These are phyloP conservation scores for Plasmodium blacklocki DNA, from an alignment of 169 alveolate genomes.

Conservation along the genomic window DNA sequence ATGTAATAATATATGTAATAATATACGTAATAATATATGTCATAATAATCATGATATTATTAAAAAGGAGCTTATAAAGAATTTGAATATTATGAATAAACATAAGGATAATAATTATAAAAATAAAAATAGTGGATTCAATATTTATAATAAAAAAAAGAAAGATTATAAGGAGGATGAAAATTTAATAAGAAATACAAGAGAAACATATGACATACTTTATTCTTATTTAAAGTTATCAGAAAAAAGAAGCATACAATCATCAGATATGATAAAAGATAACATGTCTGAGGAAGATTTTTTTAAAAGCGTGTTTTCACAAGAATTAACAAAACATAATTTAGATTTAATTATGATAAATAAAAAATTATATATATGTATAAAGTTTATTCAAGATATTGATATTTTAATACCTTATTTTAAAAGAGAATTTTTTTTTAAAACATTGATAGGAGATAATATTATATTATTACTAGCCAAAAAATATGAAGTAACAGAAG, in stretches of 20 bases:
- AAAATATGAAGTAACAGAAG: conserved; percentile 23
- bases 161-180: too few relatives aligned
- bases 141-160: too few relatives aligned
- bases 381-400: conserved; percentile 15
- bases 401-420: conserved; percentile 11
- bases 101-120: too few relatives aligned
- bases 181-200: too few relatives aligned
- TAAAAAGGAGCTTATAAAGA: too few relatives aligned
- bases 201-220: not conserved
- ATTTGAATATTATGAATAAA: too few relatives aligned
- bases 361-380: conserved; percentile 19
- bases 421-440: conserved; percentile 29
- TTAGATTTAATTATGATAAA: conserved; percentile 9
- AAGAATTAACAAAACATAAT: conserved; percentile 27
- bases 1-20: too few relatives aligned
- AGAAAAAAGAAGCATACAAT: conserved; percentile 11
- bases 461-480: conserved; percentile 16
- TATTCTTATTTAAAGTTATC: conserved; percentile 6
- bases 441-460: conserved; percentile 17
- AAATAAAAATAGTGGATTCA: too few relatives aligned
- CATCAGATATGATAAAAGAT: not conserved
- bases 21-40: too few relatives aligned
- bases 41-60: too few relatives aligned
- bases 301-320: conserved; percentile 16
- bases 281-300: not conserved